Base-by-base conservation (phyloP, 2,329 filamentous ascomycete genomes). In the Aspergillus alliaceus region DNA sequence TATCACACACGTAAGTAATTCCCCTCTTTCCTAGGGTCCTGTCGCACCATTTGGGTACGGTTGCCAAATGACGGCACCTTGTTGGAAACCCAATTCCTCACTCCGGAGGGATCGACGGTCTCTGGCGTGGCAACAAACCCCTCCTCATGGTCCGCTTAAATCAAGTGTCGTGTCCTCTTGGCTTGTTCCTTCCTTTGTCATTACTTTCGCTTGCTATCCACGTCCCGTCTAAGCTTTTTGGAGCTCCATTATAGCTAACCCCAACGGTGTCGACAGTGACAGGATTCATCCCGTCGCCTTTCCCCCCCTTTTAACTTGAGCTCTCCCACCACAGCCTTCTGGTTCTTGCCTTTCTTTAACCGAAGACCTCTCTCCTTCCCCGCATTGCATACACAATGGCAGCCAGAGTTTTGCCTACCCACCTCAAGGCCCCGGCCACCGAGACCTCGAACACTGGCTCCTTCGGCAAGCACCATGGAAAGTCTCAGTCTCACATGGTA, bases 371-470 rank as follows among this genome's bases (percentile, higher is more conserved):
- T 37, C 52, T 34, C 53, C 35, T 37, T 40, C 25, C 34, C 25
- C 42, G 14, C 47, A 39, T 29, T 47, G 27, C 48, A 51, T 42
- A 42, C 66, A 80, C 67, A 69, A 93, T 93, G 89, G 87, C 90
- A 64, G 82, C 85, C 71, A 91, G 85, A 78, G 90, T 90, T 63
- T 81, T 97, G 68, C 91, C 93, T 64, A 83, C 90, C 42, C 93
- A 96, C 82, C 84, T 97, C 70, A 93, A 73, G 56, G 72, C 76
- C 48, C 68, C 91, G 84, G 83, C 87, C 61, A 77, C 78, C 58
- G 68, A 69, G 35, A 65, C 67, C 58, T 64, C 69, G 49, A 70
- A 69, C 58, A 59, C 71, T 55, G 72, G 69, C 53, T 68, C 68
- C 50, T 72, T 75, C 58, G 72, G 78, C 62, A 81, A 81, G 70